Percentiles rank a stretch among this genome's conserved stretches.
These are phyloP conservation scores for Colletotrichum scovillei DNA, from an alignment of 2,329 filamentous ascomycete genomes.

Conservation along the genomic window DNA sequence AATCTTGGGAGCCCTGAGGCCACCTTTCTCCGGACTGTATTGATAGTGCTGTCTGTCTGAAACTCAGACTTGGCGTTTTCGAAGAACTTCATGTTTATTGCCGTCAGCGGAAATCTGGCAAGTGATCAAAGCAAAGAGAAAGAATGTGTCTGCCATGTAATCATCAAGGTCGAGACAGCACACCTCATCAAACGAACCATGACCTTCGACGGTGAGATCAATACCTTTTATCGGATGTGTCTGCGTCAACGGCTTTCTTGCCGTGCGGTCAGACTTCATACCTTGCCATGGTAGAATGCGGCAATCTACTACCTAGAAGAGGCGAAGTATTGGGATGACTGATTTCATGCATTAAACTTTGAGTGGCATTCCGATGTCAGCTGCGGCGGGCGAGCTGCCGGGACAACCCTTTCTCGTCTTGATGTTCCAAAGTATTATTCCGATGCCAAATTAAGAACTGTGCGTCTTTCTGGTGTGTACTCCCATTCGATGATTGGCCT, in stretches of 20 bases:
- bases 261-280: constrained; percentile 9
- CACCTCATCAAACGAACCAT: background rate
- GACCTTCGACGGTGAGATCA: background rate
- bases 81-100: constrained; percentile 38
- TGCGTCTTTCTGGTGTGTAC: background rate
- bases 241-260: background rate
- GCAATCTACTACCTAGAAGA: background rate
- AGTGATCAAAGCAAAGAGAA: background rate
- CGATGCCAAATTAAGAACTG: background rate
- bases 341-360: constrained; percentile 14
- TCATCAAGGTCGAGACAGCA: background rate
- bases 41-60: constrained; percentile 51
- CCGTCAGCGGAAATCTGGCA: too few relatives aligned
- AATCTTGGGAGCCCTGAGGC: constrained; percentile 49
- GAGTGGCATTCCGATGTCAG: background rate
- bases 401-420: background rate
- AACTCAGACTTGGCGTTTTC: constrained; percentile 45
- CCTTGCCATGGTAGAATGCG: background rate
- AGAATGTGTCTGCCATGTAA: background rate
- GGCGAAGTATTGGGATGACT: background rate
- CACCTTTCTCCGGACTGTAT: constrained; percentile 44
- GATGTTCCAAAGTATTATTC: background rate
- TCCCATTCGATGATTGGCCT: background rate
- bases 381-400: background rate
- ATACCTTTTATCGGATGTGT: constrained; percentile 13